Percentiles rank a stretch among this genome's conserved stretches.
These are phyloP conservation scores for Datisca glomerata DNA, from an alignment of 306 rosid species.

Conservation along the genomic window DNA sequence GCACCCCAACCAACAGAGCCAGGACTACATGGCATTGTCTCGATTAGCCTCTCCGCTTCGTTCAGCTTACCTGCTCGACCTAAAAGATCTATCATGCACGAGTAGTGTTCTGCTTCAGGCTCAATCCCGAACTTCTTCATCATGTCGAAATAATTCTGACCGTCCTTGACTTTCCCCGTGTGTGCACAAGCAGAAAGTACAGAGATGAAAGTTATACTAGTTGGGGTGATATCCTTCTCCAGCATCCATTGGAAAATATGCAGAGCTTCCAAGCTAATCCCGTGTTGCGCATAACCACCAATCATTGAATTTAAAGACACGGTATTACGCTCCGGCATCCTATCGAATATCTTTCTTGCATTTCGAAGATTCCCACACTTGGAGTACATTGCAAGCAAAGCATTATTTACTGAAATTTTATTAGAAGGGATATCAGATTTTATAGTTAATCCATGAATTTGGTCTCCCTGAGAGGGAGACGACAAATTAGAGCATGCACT, in stretches of 20 bases:
- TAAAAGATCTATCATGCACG: conserved; percentile 80
- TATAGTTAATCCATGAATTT: conserved; percentile 54
- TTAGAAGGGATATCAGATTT: conserved; percentile 63
- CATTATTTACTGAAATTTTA: conserved; percentile 58
- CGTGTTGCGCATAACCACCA: conserved; percentile 74
- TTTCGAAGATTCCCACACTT: conserved; percentile 62
- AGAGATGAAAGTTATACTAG: conserved; percentile 56
- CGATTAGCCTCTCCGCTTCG: conserved; percentile 64
- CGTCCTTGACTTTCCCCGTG: conserved; percentile 68
- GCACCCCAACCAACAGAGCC: conserved; percentile 65
- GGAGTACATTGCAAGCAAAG: conserved; percentile 68
- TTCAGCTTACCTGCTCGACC: conserved; percentile 64
- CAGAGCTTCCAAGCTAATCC: conserved; percentile 43
- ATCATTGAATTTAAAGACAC: conserved; percentile 66
- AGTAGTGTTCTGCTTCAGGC: conserved; percentile 63
- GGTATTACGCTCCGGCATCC: conserved; percentile 50
- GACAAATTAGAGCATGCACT: conserved; percentile 72
- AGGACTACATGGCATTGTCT: conserved; percentile 61
- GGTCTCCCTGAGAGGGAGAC: conserved; percentile 57
- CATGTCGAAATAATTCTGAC: conserved; percentile 46
- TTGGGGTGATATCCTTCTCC: conserved; percentile 31
- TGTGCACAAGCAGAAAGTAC: conserved; percentile 72
- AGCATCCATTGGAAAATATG: conserved; percentile 57
- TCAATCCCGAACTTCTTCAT: conserved; percentile 58
- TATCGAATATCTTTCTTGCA: conserved; percentile 56